These are phyloP conservation scores for Allium sativum DNA, from an alignment of 106 monocot genomes.

Conservation along the genomic window DNA sequence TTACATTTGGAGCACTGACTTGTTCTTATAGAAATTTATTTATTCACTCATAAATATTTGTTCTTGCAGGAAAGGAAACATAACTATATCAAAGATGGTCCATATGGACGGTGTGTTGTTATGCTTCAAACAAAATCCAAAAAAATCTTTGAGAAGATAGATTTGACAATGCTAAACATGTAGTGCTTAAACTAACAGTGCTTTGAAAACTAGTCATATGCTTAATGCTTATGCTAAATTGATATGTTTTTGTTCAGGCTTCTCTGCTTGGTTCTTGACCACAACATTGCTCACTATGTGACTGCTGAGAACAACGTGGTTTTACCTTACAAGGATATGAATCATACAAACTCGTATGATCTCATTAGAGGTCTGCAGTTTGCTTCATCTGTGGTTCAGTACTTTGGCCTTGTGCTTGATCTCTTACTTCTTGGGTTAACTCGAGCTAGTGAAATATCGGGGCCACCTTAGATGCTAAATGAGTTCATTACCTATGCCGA, in stretches of 20 bases:
- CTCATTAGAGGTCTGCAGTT: conserved; percentile 97
- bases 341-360: conserved; percentile 98
- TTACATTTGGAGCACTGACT: conserved; percentile 11
- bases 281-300: conserved; percentile 98
- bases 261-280: conserved; percentile 87
- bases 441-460: conserved; percentile 96
- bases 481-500: conserved; percentile 93
- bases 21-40: neutral
- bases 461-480: conserved; percentile 95
- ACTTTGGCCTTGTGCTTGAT: conserved; percentile 96
- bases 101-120: conserved; percentile 99
- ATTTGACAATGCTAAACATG: conserved; percentile 95
- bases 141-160: conserved; percentile 99
- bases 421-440: conserved; percentile 98
- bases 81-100: conserved; percentile 98
- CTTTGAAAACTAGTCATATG: too few species aligned
- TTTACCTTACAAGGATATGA: conserved; percentile 98
- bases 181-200: conserved; percentile 21
- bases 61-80: conserved; percentile 86
- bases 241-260: conserved; percentile 72
- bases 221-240: too few species aligned
- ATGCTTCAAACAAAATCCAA: conserved; percentile 99
- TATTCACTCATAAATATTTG: neutral
- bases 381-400: conserved; percentile 98
- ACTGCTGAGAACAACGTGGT: conserved; percentile 99